Percentiles rank a stretch among this genome's conserved stretches.
These are phyloP conservation scores for Bromus sterilis DNA, from an alignment of 176 grass and related monocot genomes.

Conservation along the genomic window DNA sequence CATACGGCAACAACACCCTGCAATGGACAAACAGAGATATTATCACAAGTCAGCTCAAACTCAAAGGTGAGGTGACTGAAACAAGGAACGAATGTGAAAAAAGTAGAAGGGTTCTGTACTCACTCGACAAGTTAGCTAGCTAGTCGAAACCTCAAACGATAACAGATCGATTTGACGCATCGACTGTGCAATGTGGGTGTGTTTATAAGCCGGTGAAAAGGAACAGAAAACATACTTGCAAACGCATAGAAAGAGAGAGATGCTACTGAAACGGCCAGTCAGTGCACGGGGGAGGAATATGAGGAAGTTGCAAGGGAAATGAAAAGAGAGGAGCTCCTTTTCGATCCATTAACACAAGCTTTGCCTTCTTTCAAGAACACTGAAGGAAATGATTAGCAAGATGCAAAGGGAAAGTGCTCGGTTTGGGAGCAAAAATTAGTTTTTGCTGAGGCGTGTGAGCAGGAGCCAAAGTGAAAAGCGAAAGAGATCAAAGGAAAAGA, in stretches of 20 bases:
- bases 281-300: constrained; percentile 17
- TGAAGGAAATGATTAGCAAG: background rate
- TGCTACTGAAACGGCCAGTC: background rate
- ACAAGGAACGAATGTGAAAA: background rate
- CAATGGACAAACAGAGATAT: background rate
- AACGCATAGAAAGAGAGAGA: background rate
- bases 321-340: constrained; percentile 5
- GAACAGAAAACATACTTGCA: background rate
- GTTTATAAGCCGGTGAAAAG: constrained; percentile 26
- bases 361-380: constrained; percentile 16
- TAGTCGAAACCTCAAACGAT: background rate
- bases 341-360: background rate
- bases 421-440: background rate
- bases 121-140: background rate
- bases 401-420: constrained; percentile 10
- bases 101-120: background rate
- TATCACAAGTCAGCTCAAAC: background rate
- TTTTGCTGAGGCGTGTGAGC: constrained; percentile 5
- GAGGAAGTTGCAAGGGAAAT: constrained; percentile 16
- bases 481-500: constrained; percentile 19
- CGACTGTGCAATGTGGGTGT: background rate
- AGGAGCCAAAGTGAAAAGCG: constrained; percentile 14
- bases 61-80: no score
- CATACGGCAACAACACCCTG: background rate
- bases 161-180: background rate